phyloP scores from a whole-genome alignment of 805 yeast species.

The Nakazawaea ernobii region DNA sequence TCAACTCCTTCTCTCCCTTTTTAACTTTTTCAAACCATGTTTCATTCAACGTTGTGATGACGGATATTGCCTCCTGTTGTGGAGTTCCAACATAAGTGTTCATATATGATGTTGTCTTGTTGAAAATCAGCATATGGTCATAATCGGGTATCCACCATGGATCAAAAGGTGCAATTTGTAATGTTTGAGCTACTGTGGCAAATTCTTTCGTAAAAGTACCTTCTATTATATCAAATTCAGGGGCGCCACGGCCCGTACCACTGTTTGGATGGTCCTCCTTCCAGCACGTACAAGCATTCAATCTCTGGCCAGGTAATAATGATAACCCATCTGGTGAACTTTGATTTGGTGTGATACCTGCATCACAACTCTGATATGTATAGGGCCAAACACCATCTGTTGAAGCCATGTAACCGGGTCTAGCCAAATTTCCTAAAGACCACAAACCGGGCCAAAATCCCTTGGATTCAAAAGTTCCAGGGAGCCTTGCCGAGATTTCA shows the following conservation, averaged over 20 bases:
- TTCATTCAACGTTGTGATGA: conserved; percentile 27
- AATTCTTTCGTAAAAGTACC: conserved; percentile 29
- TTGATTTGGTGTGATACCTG: conserved; percentile 85
- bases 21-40: conserved; percentile 29
- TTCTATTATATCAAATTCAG: conserved; percentile 83
- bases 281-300: conserved; percentile 66
- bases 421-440: conserved; percentile 80
- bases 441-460: conserved; percentile 92
- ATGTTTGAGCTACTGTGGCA: conserved; percentile 28
- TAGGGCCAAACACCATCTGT: conserved; percentile 91
- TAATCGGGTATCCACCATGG: conserved; percentile 38
- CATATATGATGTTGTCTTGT: conserved; percentile 27
- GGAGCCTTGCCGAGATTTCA: conserved; percentile 66
- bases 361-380: conserved; percentile 71
- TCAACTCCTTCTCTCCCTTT: conserved; percentile 3
- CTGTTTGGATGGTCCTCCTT: conserved; percentile 76
- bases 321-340: conserved; percentile 76
- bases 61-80: conserved; percentile 34
- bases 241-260: conserved; percentile 82
- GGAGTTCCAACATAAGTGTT: conserved; percentile 33
- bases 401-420: conserved; percentile 75
- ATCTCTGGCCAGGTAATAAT: conserved; percentile 69
- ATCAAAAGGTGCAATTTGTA: conserved; percentile 39
- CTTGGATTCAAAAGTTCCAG: conserved; percentile 61
- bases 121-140: conserved; percentile 24